Evolutionary conservation across 1,284 basidiomycete species (phyloP).

Genomic region (Apiotrichum mycotoxinovorans): DNA sequence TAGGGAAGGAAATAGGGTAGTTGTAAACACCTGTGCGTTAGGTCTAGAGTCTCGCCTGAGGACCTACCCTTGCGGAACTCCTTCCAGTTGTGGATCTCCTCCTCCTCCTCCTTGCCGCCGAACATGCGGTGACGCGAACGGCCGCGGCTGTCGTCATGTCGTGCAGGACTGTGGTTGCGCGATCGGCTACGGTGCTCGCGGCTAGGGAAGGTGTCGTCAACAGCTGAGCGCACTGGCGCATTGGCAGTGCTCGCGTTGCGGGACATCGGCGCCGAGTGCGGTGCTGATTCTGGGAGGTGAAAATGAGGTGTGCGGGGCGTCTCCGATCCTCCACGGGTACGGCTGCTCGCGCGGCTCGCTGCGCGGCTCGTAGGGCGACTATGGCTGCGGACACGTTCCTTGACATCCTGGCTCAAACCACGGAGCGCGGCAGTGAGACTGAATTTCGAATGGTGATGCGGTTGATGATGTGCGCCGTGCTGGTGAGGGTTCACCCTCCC

Average conservation of each 20-base stretch:
- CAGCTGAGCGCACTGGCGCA: background rate
- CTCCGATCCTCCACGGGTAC: conserved; percentile 5
- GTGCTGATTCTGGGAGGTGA: conserved; percentile 3
- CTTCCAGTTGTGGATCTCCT: conserved; percentile 64
- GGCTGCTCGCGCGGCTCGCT: conserved; percentile 7
- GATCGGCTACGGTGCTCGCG: conserved; percentile 23
- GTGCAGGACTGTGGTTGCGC: conserved; percentile 19
- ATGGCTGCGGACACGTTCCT: conserved; percentile 31
- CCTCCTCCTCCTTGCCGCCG: conserved; percentile 54
- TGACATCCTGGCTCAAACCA: conserved; percentile 46
- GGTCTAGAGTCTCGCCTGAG: background rate
- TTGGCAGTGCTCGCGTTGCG: conserved; percentile 2
- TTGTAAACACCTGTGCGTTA: conserved; percentile 72
- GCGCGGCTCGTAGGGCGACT: conserved; percentile 19
- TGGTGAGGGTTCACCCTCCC: conserved; percentile 12
- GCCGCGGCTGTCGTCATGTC: conserved; percentile 36
- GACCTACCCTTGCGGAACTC: conserved; percentile 79
- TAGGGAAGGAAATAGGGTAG: conserved; percentile 86
- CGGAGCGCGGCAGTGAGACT: conserved; percentile 47
- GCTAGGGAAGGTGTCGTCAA: conserved; percentile 15
- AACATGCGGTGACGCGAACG: conserved; percentile 47
- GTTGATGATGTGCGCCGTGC: background rate
- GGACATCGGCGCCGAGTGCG: conserved; percentile 13
- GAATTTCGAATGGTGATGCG: conserved; percentile 34
- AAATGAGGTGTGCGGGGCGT: conserved; percentile 10